Base-by-base conservation (phyloP, 2,329 filamentous ascomycete species). In the Fusarium xylarioides region DNA sequence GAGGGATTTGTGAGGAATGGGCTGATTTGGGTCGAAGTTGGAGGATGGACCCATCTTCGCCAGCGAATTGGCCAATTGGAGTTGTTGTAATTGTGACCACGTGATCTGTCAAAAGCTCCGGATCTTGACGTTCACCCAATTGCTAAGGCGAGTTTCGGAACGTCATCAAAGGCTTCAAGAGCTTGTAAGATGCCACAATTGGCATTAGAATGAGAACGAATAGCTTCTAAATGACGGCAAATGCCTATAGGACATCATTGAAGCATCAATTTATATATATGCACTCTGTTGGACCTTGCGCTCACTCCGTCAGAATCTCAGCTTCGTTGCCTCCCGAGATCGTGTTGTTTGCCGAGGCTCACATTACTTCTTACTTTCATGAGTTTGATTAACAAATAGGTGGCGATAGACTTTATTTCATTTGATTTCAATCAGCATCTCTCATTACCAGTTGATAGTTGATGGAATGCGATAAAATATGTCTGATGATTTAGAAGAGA, bases 1-100 rank as follows among this genome's bases (percentile, higher is more conserved):
- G 83, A 84, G 83, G 84, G 83, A 85, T 85, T 86, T 86, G 83
- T 81, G 79, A 80, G 77, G 79, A 69, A 84, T 84, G 82, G 82
- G 80, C 82, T 84, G 84, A 84, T 84, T 83, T 81, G 82, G 79
- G 75, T 78, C 75, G 78, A 81, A 78, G 74, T 80, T 79, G 77
- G 76, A 76, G 67, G 65, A 68, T 69, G 73, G 79, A 71, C 76
- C 81, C 80, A 77, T 76, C 79, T 70, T 66, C 62, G 60, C 53
- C 63, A 53, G 57, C 47, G 75, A 79, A 83, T 83, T 83, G 81
- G 52, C 81, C 81, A 83, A 83, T 83, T 71, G 76, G 21, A 57
- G 40, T 4, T 14, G 42, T 38, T 53, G 40, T 67, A 70, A 68
- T 79, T 63, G 37, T 7, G 18, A 61, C 69, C 81, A 82, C 80